Evolutionary conservation across 2,329 filamentous ascomycete species (phyloP).

Genomic region (Tympanopsis confertula): DNA sequence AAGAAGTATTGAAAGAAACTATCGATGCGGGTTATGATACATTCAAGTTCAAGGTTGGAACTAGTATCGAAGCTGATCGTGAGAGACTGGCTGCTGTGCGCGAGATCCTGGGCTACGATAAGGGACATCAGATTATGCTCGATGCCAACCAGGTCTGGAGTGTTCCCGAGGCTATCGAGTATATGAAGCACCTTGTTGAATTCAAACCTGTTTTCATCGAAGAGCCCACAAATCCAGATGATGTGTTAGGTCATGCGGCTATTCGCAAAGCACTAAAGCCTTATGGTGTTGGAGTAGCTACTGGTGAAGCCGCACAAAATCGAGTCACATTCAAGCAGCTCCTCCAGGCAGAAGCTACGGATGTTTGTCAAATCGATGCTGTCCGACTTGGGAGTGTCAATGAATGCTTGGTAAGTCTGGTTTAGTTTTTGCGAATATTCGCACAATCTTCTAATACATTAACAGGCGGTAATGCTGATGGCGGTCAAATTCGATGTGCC

Average conservation of each 20-base stretch:
- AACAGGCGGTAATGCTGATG: slow-evolving; percentile 24
- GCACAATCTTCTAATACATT: neutral
- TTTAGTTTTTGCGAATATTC: slow-evolving; percentile 25
- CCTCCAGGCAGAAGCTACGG: slow-evolving; percentile 67
- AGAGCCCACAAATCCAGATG: slow-evolving; percentile 82
- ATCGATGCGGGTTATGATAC: slow-evolving; percentile 66
- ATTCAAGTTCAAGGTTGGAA: slow-evolving; percentile 87
- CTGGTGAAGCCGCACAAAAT: slow-evolving; percentile 93
- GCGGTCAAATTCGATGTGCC: slow-evolving; percentile 70
- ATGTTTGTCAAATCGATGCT: slow-evolving; percentile 82
- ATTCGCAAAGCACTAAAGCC: slow-evolving; percentile 68
- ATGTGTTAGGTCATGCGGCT: slow-evolving; percentile 78
- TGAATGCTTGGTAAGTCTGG: slow-evolving; percentile 78
- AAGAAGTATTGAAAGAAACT: slow-evolving; percentile 60
- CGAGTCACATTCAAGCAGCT: slow-evolving; percentile 90
- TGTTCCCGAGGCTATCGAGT: slow-evolving; percentile 75
- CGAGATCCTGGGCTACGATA: slow-evolving; percentile 70
- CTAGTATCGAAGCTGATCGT: slow-evolving; percentile 59
- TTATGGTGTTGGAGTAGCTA: slow-evolving; percentile 69
- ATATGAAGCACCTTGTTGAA: slow-evolving; percentile 71
- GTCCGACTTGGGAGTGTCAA: slow-evolving; percentile 85
- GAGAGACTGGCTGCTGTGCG: slow-evolving; percentile 62
- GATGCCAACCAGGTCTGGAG: slow-evolving; percentile 92
- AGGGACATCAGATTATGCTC: slow-evolving; percentile 78
- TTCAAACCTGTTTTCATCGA: slow-evolving; percentile 93